These are phyloP conservation scores for Geranomyces michiganensis DNA, from an alignment of 192 early-diverging fungal genomes.

Conservation along the genomic window DNA sequence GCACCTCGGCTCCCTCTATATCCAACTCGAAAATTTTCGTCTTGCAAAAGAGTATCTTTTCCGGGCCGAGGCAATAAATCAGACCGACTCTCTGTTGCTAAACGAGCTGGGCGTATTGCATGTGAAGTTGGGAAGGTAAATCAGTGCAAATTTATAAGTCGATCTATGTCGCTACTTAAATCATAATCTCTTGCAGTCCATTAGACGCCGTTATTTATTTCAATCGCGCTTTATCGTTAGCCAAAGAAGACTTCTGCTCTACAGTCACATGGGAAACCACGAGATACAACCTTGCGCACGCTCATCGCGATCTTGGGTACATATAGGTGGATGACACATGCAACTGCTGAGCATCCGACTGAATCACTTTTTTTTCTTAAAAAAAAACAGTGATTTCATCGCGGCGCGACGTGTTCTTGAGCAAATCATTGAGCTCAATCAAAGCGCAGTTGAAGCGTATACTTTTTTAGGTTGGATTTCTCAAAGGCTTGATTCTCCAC, in stretches of 20 bases:
- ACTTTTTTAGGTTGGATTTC: slow-evolving; percentile 59
- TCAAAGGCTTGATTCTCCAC: slow-evolving; percentile 54
- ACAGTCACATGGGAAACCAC: slow-evolving; percentile 58
- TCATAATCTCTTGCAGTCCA: slow-evolving; percentile 44
- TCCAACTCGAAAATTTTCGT: slow-evolving; percentile 56
- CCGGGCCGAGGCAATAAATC: slow-evolving; percentile 53
- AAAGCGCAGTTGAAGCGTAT: slow-evolving; percentile 49
- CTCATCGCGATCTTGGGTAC: slow-evolving; percentile 64
- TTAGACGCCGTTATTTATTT: slow-evolving; percentile 57
- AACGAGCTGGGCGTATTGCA: slow-evolving; percentile 75
- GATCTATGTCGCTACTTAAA: background rate
- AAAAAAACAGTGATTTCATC: slow-evolving; percentile 40
- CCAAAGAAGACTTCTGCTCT: slow-evolving; percentile 45
- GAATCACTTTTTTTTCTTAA: too few species aligned
- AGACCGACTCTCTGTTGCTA: slow-evolving; percentile 65
- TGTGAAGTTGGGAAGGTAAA: slow-evolving; percentile 36
- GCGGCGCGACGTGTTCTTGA: slow-evolving; percentile 45
- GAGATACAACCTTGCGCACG: slow-evolving; percentile 72
- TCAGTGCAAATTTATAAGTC: background rate
- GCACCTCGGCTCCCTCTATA: slow-evolving; percentile 81
- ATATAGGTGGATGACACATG: background rate
- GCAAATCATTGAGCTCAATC: slow-evolving; percentile 43
- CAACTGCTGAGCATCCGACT: background rate
- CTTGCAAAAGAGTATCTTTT: slow-evolving; percentile 66
- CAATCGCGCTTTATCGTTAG: slow-evolving; percentile 53